phyloP scores from a whole-genome alignment of 176 grass and related monocot genomes.

The Otatea glauca region DNA sequence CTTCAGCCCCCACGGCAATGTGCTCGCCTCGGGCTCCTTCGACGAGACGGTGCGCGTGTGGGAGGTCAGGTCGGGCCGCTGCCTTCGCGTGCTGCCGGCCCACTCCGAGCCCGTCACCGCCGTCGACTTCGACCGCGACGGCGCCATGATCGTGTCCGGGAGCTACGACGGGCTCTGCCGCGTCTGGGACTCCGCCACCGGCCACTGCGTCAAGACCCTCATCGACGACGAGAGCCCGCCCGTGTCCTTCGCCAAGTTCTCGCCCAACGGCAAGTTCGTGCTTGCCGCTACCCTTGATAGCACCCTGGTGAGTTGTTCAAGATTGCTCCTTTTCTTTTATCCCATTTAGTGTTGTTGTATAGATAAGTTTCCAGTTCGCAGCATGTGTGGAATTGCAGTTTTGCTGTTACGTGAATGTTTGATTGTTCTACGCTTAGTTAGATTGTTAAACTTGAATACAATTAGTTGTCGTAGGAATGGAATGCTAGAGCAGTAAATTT shows the following conservation, averaged over 20 bases:
- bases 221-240: conserved; percentile 88
- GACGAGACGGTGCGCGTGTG: conserved; percentile 94
- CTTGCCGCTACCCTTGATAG: conserved; percentile 88
- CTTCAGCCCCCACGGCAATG: conserved; percentile 88
- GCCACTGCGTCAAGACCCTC: conserved; percentile 91
- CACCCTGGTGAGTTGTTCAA: conserved; percentile 71
- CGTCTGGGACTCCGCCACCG: conserved; percentile 80
- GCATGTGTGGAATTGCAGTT: conserved; percentile 24
- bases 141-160: conserved; percentile 76
- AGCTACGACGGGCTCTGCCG: conserved; percentile 87
- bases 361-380: neutral
- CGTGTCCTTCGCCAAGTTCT: conserved; percentile 79
- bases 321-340: neutral
- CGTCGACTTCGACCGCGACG: conserved; percentile 83
- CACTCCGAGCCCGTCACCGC: conserved; percentile 93
- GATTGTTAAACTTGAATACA: neutral
- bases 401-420: neutral
- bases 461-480: neutral
- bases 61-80: conserved; percentile 83
- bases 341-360: neutral
- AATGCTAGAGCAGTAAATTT: neutral
- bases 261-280: conserved; percentile 93
- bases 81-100: conserved; percentile 86
- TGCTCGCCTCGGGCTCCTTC: conserved; percentile 87
- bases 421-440: neutral